Percentiles rank a stretch among this genome's conserved stretches.
Evolutionary conservation across 352 stramenopile species (phyloP).

Genomic region (Pythium utonaiense): DNA sequence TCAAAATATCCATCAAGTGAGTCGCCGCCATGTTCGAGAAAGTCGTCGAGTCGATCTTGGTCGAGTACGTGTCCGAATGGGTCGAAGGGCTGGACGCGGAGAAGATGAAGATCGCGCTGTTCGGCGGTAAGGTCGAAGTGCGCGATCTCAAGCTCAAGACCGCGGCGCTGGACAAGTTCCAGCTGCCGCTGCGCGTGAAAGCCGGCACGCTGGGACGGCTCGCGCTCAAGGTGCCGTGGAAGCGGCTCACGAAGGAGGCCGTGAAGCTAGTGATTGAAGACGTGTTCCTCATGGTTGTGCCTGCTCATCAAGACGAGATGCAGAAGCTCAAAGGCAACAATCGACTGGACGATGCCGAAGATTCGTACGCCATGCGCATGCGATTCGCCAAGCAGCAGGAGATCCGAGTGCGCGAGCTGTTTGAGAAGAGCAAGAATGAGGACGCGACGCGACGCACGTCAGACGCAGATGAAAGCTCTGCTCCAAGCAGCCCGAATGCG

Average conservation of each 20-base stretch:
- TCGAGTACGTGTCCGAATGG: slow-evolving; percentile 86
- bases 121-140: slow-evolving; percentile 81
- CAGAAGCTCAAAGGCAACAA: slow-evolving; percentile 26
- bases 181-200: slow-evolving; percentile 76
- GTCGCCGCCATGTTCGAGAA: slow-evolving; percentile 86
- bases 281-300: slow-evolving; percentile 69
- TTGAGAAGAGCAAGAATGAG: slow-evolving; percentile 68
- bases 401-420: slow-evolving; percentile 66
- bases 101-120: slow-evolving; percentile 86
- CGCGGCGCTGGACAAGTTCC: slow-evolving; percentile 69
- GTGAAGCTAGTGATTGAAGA: slow-evolving; percentile 79
- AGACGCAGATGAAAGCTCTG: slow-evolving; percentile 17
- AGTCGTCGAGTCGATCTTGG: slow-evolving; percentile 77
- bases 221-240: slow-evolving; percentile 83
- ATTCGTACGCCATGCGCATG: slow-evolving; percentile 58
- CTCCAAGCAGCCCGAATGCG: not conserved
- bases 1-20: not conserved
- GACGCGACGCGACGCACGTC: slow-evolving; percentile 20
- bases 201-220: slow-evolving; percentile 59
- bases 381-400: slow-evolving; percentile 83
- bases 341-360: slow-evolving; percentile 31
- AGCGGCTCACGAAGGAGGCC: slow-evolving; percentile 70
- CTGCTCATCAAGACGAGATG: slow-evolving; percentile 54
- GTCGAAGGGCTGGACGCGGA: slow-evolving; percentile 80
- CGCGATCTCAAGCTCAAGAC: slow-evolving; percentile 70